Base-by-base conservation (phyloP, 768 basidiomycete species). In the Suillus subluteus region DNA sequence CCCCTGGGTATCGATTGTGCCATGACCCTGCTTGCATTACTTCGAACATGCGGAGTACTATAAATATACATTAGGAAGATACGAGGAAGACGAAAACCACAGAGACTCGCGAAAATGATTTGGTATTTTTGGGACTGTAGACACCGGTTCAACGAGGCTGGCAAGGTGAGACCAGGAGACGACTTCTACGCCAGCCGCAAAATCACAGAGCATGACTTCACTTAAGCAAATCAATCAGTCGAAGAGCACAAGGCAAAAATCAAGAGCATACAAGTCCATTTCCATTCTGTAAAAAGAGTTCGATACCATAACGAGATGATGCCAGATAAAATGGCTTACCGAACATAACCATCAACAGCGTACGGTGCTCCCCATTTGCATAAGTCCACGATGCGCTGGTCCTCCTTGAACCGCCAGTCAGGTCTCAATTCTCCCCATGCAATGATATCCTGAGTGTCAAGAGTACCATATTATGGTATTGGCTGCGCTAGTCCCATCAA, bases 161-260 rank as follows among this genome's bases (percentile, higher is more conserved):
- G 55, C 55, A 56, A 56, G 55, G 32, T 56, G 32, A 35, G 55
- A 56, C 32, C 81, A 80, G n/a, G 84, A 82, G 15, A 81, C 77
- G 4, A 77, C 67, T 18, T 79, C 72, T 4, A 85, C 70, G 5
- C 82, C 82, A 3, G 73, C 69, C 1, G 74, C 76, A 68, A 86
- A 84, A 67, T 84, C 77, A 67, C 84, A 85, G 11, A 84, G 74
- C 79, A 84, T 83, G 18, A 83, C 73, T 71, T 86, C 85, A 66
- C 83, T 85, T 56, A 35, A 0, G 21, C 62, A n/a, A 3, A 41
- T 21, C 30, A 6, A 62, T 23, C 58, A 8, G 21, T 40, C 16
- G 11, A 40, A 16, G 11, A 26, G 8, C 52, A 16, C 63, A 11
- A 35, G 21, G 9, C 8, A 8, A 65, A 26, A 46, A 13, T 16